phyloP scores from a whole-genome alignment of 345 rosid genomes.

The Zanthoxylum bungeanum region DNA sequence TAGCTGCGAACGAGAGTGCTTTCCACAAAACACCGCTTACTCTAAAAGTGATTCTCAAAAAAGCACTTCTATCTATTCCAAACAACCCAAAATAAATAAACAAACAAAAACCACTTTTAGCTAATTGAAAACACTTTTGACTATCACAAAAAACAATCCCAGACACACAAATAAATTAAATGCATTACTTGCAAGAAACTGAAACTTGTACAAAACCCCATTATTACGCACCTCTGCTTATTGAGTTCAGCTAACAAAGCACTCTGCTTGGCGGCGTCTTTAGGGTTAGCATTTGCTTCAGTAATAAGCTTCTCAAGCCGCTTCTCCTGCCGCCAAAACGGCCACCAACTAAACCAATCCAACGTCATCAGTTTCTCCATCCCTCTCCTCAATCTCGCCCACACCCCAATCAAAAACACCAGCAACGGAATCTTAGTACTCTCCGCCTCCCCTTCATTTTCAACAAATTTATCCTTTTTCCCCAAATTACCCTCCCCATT shows the following conservation, averaged over 20 bases:
- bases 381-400: constrained; percentile 49
- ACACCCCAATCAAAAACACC: constrained; percentile 60
- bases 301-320: constrained; percentile 65
- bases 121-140: not conserved
- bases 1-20: not conserved
- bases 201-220: not conserved
- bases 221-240: constrained; percentile 54
- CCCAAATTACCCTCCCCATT: constrained; percentile 10
- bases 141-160: not conserved
- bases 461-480: constrained; percentile 24
- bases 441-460: constrained; percentile 19
- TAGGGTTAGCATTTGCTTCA: constrained; percentile 84
- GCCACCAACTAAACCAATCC: constrained; percentile 76
- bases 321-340: constrained; percentile 73
- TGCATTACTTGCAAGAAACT: not conserved
- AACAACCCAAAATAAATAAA: not conserved
- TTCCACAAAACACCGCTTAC: not conserved
- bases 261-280: constrained; percentile 61
- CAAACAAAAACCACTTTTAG: not conserved
- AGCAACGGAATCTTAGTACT: constrained; percentile 39
- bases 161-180: not conserved
- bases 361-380: constrained; percentile 46
- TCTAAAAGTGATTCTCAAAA: not conserved
- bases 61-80: not conserved
- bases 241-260: constrained; percentile 83